These are phyloP conservation scores for Balamuthia mandrillaris DNA, from an alignment of 208 protist genomes.

Conservation along the genomic window DNA sequence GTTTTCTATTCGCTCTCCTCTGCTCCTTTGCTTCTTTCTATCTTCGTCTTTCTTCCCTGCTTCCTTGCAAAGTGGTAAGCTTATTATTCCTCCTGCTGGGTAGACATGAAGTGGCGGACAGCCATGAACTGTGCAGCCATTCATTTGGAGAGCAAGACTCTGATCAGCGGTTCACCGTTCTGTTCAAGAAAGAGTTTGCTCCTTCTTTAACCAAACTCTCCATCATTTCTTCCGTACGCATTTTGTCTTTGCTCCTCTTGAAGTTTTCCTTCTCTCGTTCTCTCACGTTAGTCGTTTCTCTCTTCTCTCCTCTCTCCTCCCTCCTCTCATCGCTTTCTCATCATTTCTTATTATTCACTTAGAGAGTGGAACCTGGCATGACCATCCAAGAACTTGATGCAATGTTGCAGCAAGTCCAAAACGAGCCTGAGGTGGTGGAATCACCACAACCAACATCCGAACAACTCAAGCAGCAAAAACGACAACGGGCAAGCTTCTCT, in stretches of 20 bases:
- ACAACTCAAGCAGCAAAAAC: too few species aligned
- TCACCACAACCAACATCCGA: too few species aligned
- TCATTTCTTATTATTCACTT: too few species aligned
- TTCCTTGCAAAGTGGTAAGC: background rate
- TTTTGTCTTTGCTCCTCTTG: background rate
- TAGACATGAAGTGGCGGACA: conserved; percentile 28
- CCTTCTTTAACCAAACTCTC: background rate
- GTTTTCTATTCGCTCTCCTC: background rate
- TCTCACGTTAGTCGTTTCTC: background rate
- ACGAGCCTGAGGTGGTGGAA: too few species aligned
- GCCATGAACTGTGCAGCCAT: conserved; percentile 7
- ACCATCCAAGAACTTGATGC: too few species aligned
- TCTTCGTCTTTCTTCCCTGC: background rate
- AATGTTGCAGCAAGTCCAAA: too few species aligned
- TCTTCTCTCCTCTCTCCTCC: too few species aligned
- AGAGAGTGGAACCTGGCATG: too few species aligned
- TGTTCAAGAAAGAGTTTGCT: conserved; percentile 29
- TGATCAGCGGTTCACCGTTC: background rate
- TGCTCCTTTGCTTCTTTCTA: background rate
- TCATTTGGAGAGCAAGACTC: conserved; percentile 4
- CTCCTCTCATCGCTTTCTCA: background rate
- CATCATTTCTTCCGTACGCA: background rate
- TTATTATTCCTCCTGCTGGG: background rate
- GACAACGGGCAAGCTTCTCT: too few species aligned
- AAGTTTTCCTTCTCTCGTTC: background rate